Conservation (phyloP, 2,329 filamentous ascomycete genomes). For the Cercospora zeae-maydis region DNA sequence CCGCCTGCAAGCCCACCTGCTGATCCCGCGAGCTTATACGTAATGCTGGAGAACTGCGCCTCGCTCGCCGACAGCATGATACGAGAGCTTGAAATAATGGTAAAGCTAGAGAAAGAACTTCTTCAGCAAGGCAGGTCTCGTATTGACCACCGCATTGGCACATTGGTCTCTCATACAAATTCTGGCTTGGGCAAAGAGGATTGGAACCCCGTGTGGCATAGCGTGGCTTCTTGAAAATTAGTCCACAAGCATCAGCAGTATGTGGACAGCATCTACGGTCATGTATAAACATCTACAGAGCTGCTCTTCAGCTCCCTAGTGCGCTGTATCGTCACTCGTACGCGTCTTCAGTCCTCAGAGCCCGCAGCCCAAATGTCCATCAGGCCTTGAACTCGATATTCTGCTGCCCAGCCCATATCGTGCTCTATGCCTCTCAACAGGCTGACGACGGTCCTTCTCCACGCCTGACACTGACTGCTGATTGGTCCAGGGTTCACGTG, state of each 20-base stretch:
- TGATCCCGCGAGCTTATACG: conserved; percentile 42
- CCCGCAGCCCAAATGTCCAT: conserved; percentile 40
- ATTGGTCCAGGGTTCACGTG: conserved; percentile 24
- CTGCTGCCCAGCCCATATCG: conserved; percentile 61
- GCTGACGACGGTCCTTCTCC: conserved; percentile 54
- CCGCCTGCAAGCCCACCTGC: conserved; percentile 15
- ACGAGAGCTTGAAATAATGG: conserved; percentile 61
- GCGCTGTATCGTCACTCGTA: not conserved
- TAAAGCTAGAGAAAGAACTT: conserved; percentile 57
- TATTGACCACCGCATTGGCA: conserved; percentile 44
- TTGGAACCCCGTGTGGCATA: conserved; percentile 32
- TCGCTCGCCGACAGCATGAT: conserved; percentile 58
- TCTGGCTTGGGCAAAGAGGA: conserved; percentile 18
- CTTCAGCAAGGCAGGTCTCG: conserved; percentile 56
- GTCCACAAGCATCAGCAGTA: not conserved
- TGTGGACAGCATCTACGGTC: not conserved
- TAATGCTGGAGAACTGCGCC: conserved; percentile 49
- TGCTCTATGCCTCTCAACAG: conserved; percentile 57
- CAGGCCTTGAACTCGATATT: conserved; percentile 57
- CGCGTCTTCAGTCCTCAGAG: not conserved
- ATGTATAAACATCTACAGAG: not conserved
- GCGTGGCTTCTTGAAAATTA: conserved; percentile 1
- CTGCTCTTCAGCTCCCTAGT: not conserved
- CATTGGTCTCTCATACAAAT: conserved; percentile 13
- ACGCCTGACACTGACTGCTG: conserved; percentile 36